A percentile compares a stretch with the other conserved stretches of the same genome.
phyloP scores from a whole-genome alignment of 2,329 filamentous ascomycete species.

The Stemphylium beticola region DNA sequence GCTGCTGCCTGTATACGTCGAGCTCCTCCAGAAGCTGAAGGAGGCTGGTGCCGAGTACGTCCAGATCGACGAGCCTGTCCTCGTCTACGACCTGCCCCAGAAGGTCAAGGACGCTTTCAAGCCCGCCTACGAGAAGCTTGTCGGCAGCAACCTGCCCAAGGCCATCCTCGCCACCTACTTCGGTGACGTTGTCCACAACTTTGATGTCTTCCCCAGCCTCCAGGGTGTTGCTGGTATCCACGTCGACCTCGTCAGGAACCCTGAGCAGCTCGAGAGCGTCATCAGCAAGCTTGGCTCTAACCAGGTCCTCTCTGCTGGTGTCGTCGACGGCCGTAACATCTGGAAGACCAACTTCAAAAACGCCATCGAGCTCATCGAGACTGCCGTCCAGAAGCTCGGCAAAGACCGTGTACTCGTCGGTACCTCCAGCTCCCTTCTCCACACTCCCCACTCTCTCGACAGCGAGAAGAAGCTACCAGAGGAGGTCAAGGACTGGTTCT shows the following conservation, averaged over 20 bases:
- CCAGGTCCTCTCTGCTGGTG: constrained; percentile 91
- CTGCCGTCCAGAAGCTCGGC: constrained; percentile 91
- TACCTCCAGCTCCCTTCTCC: constrained; percentile 95
- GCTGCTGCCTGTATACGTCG: constrained; percentile 91
- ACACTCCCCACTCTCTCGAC: constrained; percentile 96
- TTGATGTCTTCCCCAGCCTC: constrained; percentile 80
- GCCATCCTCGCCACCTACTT: constrained; percentile 97
- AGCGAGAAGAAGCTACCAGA: constrained; percentile 98
- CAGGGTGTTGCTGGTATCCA: constrained; percentile 82
- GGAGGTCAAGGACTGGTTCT: constrained; percentile 98
- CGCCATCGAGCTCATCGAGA: constrained; percentile 89
- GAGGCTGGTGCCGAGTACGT: constrained; percentile 93
- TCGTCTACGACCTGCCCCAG: constrained; percentile 89
- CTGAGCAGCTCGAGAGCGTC: constrained; percentile 92
- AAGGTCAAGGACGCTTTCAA: constrained; percentile 98
- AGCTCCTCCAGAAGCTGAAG: constrained; percentile 93
- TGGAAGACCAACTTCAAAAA: constrained; percentile 99
- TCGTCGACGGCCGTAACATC: constrained; percentile 99
- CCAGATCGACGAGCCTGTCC: constrained; percentile 96
- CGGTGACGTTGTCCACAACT: constrained; percentile 99
- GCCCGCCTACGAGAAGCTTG: constrained; percentile 91
- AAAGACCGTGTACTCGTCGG: constrained; percentile 97
- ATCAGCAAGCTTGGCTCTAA: constrained; percentile 81
- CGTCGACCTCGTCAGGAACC: constrained; percentile 96
- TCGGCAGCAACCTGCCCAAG: constrained; percentile 81